Conservation (phyloP, 352 stramenopile species). For the Pythium aphanidermatum region DNA sequence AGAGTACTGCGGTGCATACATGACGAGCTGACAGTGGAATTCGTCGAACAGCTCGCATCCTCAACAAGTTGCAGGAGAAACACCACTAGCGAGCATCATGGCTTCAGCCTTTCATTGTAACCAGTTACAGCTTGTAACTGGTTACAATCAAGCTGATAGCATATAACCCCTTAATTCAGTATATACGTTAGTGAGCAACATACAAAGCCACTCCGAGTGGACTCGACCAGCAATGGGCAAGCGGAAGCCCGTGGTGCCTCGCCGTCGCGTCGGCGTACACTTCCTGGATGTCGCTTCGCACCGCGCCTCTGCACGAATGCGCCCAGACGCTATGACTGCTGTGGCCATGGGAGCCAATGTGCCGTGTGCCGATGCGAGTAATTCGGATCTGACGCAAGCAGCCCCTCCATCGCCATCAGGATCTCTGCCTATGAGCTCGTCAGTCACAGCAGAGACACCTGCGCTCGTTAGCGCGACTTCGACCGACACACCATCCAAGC, state of each 20-base stretch:
- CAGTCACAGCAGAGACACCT: neutral
- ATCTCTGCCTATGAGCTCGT: too few species aligned
- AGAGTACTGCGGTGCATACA: too few species aligned
- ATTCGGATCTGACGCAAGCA: too few species aligned
- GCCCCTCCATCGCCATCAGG: too few species aligned
- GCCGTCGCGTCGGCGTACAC: slow-evolving; percentile 14
- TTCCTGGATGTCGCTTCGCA: slow-evolving; percentile 12
- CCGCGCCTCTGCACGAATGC: neutral
- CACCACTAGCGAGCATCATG: too few species aligned
- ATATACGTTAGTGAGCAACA: slow-evolving; percentile 16
- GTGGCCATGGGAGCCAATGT: neutral
- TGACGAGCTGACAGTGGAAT: too few species aligned
- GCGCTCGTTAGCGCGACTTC: too few species aligned
- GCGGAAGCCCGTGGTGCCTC: slow-evolving; percentile 15
- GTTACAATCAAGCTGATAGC: neutral
- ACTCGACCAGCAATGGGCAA: slow-evolving; percentile 21
- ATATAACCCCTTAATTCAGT: slow-evolving; percentile 12
- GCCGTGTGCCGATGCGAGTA: too few species aligned
- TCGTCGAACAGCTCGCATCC: slow-evolving; percentile 18
- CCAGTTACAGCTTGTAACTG: too few species aligned
- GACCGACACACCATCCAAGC: too few species aligned
- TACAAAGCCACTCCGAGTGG: slow-evolving; percentile 16
- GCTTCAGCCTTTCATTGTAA: too few species aligned
- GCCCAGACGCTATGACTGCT: neutral
- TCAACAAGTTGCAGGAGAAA: too few species aligned